Percentiles rank a stretch among this genome's conserved stretches.
phyloP scores from a whole-genome alignment of 2,329 filamentous ascomycete species.

The Pestalotiopsis sp. region DNA sequence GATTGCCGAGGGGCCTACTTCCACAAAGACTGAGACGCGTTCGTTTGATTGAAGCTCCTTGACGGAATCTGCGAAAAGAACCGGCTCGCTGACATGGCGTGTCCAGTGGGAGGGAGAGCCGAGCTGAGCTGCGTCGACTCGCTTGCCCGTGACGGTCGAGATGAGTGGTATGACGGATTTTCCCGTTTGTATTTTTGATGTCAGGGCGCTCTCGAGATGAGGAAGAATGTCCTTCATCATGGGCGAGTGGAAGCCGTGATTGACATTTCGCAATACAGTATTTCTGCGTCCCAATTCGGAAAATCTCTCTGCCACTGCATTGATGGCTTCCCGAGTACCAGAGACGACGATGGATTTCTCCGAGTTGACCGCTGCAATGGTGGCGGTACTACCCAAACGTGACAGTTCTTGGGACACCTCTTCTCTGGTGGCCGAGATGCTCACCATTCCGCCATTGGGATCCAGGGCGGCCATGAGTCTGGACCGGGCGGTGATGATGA shows the following conservation, averaged over 20 bases:
- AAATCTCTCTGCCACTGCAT: slow-evolving; percentile 8
- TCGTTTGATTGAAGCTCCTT: slow-evolving; percentile 8
- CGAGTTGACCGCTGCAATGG: slow-evolving; percentile 7
- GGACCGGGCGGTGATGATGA: slow-evolving; percentile 28
- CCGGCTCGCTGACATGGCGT: slow-evolving; percentile 11
- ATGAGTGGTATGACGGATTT: slow-evolving; percentile 1
- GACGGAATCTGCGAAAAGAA: slow-evolving; percentile 10
- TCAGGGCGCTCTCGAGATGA: slow-evolving; percentile 1
- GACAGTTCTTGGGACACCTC: slow-evolving; percentile 5
- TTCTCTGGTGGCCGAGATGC: slow-evolving; percentile 1
- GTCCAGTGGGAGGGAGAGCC: slow-evolving; percentile 2
- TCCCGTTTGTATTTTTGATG: background rate
- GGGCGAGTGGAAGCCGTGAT: slow-evolving; percentile 11
- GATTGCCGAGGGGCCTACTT: slow-evolving; percentile 8
- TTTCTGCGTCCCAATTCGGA: slow-evolving; percentile 7
- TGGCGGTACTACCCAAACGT: slow-evolving; percentile 2
- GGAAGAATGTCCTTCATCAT: slow-evolving; percentile 8
- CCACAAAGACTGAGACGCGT: slow-evolving; percentile 9
- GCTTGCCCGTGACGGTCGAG: slow-evolving; percentile 10
- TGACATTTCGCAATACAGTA: slow-evolving; percentile 8
- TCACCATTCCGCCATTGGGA: slow-evolving; percentile 9
- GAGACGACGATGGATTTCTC: slow-evolving; percentile 11
- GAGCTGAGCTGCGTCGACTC: background rate
- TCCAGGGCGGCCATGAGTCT: slow-evolving; percentile 22
- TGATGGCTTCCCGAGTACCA: slow-evolving; percentile 10